phyloP scores from a whole-genome alignment of 345 rosid species.

The Microthlaspi erraticum region DNA sequence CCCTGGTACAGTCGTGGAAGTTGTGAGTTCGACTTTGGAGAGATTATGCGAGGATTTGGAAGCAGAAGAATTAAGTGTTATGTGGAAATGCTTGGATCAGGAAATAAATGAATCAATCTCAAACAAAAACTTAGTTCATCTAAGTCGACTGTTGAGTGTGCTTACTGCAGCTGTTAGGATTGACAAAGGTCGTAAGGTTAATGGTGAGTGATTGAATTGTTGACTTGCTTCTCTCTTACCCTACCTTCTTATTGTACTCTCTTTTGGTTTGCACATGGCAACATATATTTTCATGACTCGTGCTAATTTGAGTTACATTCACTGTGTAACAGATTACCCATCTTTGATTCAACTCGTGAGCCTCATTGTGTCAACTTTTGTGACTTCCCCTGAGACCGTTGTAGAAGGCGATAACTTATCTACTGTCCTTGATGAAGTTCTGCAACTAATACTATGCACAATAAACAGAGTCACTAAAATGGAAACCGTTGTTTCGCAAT shows the following conservation, averaged over 20 bases:
- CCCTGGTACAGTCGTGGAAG: slow-evolving; percentile 62
- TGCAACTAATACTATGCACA: slow-evolving; percentile 66
- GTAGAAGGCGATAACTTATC: slow-evolving; percentile 50
- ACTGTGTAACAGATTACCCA: slow-evolving; percentile 60
- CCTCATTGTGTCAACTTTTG: slow-evolving; percentile 52
- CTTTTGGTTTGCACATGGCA: slow-evolving; percentile 14
- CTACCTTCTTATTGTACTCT: slow-evolving; percentile 15
- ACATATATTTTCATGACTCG: slow-evolving; percentile 15
- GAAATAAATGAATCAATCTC: slow-evolving; percentile 51
- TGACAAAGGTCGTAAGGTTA: slow-evolving; percentile 48
- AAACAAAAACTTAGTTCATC: slow-evolving; percentile 45
- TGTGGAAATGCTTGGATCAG: slow-evolving; percentile 64
- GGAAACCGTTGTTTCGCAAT: slow-evolving; percentile 53
- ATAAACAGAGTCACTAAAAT: slow-evolving; percentile 56
- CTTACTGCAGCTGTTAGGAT: slow-evolving; percentile 59
- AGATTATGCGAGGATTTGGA: slow-evolving; percentile 69
- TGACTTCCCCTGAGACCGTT: slow-evolving; percentile 43
- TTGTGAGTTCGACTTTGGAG: slow-evolving; percentile 55
- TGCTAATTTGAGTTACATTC: slow-evolving; percentile 19
- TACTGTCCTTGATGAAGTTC: slow-evolving; percentile 62
- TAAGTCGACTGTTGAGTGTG: slow-evolving; percentile 59
- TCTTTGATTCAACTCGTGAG: slow-evolving; percentile 55
- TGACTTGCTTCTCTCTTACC: slow-evolving; percentile 25
- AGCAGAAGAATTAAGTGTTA: slow-evolving; percentile 51
- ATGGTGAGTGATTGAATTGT: slow-evolving; percentile 61